phyloP scores from a whole-genome alignment of 441 rosid genomes.

The Populus trichocarpa region DNA sequence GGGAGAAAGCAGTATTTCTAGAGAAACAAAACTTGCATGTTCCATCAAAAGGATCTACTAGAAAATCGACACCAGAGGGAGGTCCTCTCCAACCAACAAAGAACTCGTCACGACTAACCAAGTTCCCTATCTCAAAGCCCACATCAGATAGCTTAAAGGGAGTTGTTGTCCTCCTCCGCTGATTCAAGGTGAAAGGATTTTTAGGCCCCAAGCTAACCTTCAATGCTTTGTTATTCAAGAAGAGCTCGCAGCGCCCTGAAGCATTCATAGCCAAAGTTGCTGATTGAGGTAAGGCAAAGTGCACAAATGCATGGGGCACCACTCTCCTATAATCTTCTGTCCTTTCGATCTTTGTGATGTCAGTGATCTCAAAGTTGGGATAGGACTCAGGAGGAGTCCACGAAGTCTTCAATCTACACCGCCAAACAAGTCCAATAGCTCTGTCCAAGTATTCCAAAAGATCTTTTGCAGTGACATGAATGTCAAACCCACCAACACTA shows the following conservation, averaged over 20 bases:
- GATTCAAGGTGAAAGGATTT: slow-evolving; percentile 56
- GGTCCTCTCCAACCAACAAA: slow-evolving; percentile 68
- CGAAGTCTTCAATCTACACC: slow-evolving; percentile 69
- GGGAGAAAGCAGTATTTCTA: slow-evolving; percentile 59
- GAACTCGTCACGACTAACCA: slow-evolving; percentile 49
- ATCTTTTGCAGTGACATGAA: slow-evolving; percentile 41
- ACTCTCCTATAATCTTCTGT: slow-evolving; percentile 46
- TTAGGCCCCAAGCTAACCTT: slow-evolving; percentile 70
- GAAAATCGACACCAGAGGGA: slow-evolving; percentile 54
- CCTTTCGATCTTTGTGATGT: slow-evolving; percentile 21
- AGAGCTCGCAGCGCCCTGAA: slow-evolving; percentile 42
- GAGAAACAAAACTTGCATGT: slow-evolving; percentile 72
- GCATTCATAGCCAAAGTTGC: slow-evolving; percentile 42
- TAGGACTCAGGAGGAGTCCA: slow-evolving; percentile 74
- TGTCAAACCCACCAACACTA: slow-evolving; percentile 68
- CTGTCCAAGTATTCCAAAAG: slow-evolving; percentile 50
- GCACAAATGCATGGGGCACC: slow-evolving; percentile 82
- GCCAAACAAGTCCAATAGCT: slow-evolving; percentile 54
- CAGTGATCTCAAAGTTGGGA: slow-evolving; percentile 44
- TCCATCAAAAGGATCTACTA: slow-evolving; percentile 85
- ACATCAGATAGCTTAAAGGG: slow-evolving; percentile 57
- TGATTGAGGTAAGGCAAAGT: slow-evolving; percentile 55
- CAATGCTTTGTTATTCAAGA: slow-evolving; percentile 39
- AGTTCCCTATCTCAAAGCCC: slow-evolving; percentile 57
- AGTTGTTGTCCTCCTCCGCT: slow-evolving; percentile 49